phyloP scores from a whole-genome alignment of 441 rosid species.

The Jatropha multifida region DNA sequence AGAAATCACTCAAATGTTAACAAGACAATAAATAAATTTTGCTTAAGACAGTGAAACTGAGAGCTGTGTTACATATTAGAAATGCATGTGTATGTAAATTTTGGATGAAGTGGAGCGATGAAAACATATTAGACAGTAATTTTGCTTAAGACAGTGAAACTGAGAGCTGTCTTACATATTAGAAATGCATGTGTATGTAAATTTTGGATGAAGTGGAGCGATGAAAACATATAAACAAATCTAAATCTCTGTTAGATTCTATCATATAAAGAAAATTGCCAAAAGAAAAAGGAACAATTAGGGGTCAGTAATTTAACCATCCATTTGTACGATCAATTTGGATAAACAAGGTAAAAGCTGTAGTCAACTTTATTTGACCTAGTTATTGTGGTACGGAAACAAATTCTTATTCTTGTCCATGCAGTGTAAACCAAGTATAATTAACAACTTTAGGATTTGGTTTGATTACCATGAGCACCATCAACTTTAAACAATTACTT shows the following conservation, averaged over 20 bases:
- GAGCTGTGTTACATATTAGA: neutral
- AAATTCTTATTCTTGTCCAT: neutral
- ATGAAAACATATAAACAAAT: neutral
- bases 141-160: neutral
- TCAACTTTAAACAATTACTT: neutral
- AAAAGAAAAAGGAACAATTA: neutral
- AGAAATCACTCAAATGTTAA: slow-evolving; percentile 1
- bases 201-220: neutral
- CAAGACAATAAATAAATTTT: neutral
- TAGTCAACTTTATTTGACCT: neutral
- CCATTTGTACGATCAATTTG: neutral
- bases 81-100: neutral
- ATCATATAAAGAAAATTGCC: neutral
- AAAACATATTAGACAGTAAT: neutral
- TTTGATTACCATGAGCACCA: neutral
- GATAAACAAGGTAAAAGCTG: neutral
- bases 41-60: neutral
- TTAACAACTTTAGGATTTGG: neutral
- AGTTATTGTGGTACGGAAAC: neutral
- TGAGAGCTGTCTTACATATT: neutral
- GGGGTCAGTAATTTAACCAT: neutral
- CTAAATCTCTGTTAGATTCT: neutral
- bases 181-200: neutral
- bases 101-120: too few relatives aligned
- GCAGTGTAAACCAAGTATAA: neutral